Conservation (phyloP, 495 filamentous ascomycete species). For the Podospora pseudopauciseta region DNA sequence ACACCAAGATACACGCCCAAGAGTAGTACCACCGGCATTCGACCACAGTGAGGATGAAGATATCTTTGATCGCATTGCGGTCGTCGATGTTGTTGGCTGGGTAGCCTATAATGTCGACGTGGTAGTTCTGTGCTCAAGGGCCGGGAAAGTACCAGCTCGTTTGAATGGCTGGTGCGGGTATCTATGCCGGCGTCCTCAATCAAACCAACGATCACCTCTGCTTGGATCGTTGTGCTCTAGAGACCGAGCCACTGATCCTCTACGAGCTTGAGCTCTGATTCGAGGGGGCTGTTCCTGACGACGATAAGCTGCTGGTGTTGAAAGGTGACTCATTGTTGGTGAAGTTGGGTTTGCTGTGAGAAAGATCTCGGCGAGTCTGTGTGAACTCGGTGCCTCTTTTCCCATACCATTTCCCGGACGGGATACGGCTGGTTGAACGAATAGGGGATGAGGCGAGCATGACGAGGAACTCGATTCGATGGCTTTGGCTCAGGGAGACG, state of each 20-base stretch:
- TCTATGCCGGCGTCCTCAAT: neutral
- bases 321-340: constrained; percentile 11
- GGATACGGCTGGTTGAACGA: constrained; percentile 28
- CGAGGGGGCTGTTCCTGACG: constrained; percentile 18
- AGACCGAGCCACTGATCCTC: neutral
- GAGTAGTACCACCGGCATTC: neutral
- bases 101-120: too few relatives aligned
- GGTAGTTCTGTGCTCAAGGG: too few relatives aligned
- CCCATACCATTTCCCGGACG: constrained; percentile 27
- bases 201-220: neutral
- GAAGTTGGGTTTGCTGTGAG: constrained; percentile 12
- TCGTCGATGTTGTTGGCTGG: too few relatives aligned
- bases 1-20: neutral
- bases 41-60: too few relatives aligned
- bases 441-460: constrained; percentile 25
- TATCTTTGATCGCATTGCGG: too few relatives aligned
- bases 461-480: neutral
- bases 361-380: constrained; percentile 20
- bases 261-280: constrained; percentile 6
- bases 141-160: too few relatives aligned
- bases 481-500: neutral
- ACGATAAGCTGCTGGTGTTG: constrained; percentile 13
- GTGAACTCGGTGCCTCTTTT: constrained; percentile 25
- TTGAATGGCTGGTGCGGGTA: too few relatives aligned
- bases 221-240: neutral